Conservation (phyloP, 2,329 filamentous ascomycete species). For the Xylaria sp. region DNA sequence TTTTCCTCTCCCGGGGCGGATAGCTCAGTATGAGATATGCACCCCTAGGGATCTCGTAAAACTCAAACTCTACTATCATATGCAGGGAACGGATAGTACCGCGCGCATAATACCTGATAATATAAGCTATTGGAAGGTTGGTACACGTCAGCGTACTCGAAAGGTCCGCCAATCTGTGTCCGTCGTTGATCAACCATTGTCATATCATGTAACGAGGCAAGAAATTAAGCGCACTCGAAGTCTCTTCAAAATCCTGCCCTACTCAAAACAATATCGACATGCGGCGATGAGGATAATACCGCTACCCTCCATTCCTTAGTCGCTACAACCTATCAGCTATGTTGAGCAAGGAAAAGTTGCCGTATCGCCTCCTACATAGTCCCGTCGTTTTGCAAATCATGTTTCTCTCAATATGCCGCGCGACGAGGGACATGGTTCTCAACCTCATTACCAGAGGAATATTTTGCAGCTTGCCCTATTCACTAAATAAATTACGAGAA, state of each 20-base stretch:
- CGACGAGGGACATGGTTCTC: background rate
- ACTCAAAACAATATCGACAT: background rate
- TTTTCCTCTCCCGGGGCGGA: background rate
- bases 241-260: background rate
- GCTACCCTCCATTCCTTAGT: background rate
- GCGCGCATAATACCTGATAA: background rate
- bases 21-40: background rate
- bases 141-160: background rate
- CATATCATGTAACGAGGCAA: background rate
- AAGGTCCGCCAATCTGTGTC: background rate
- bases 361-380: background rate
- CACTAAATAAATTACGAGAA: conserved; percentile 36
- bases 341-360: background rate
- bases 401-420: background rate
- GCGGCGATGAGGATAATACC: background rate
- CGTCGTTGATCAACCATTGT: background rate
- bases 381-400: background rate
- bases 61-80: background rate
- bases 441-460: background rate
- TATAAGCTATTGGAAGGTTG: background rate
- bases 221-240: background rate
- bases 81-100: background rate
- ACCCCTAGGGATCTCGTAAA: background rate
- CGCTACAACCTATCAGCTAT: background rate
- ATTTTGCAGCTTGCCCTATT: conserved; percentile 22